A percentile compares a stretch with the other conserved stretches of the same genome.
These are phyloP conservation scores for Diphasiastrum complanatum DNA, from an alignment of 83 land plant species.

Conservation along the genomic window DNA sequence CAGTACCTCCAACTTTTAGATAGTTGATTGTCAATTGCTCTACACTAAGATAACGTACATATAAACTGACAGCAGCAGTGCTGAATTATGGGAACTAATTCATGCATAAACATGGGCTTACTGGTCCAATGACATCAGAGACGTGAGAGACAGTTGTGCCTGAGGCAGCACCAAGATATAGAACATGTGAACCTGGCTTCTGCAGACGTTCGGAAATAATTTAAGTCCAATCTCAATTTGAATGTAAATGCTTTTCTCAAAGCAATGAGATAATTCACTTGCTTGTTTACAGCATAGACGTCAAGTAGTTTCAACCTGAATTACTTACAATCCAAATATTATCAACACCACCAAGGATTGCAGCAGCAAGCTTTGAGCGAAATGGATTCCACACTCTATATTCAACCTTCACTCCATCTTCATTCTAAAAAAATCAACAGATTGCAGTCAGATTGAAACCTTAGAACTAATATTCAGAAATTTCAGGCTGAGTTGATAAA, in stretches of 20 bases:
- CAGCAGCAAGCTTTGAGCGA: constrained; percentile 85
- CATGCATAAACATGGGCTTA: constrained; percentile 34
- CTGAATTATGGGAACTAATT: no score
- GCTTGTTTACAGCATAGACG: background rate
- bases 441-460: background rate
- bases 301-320: background rate
- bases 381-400: constrained; percentile 95
- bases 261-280: background rate
- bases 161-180: constrained; percentile 96
- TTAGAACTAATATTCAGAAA: no score
- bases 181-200: constrained; percentile 81
- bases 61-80: no score
- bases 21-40: no score
- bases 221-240: no score
- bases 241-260: no score
- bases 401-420: constrained; percentile 76
- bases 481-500: no score
- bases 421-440: constrained; percentile 37
- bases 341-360: constrained; percentile 89
- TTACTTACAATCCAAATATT: constrained; percentile 80
- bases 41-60: no score
- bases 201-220: constrained; percentile 17
- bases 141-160: constrained; percentile 96
- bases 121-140: constrained; percentile 90
- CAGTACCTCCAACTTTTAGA: no score